Percentiles rank a stretch among this genome's conserved stretches.
Conservation (phyloP, 208 protist genomes). For the Crithidia bombi region DNA sequence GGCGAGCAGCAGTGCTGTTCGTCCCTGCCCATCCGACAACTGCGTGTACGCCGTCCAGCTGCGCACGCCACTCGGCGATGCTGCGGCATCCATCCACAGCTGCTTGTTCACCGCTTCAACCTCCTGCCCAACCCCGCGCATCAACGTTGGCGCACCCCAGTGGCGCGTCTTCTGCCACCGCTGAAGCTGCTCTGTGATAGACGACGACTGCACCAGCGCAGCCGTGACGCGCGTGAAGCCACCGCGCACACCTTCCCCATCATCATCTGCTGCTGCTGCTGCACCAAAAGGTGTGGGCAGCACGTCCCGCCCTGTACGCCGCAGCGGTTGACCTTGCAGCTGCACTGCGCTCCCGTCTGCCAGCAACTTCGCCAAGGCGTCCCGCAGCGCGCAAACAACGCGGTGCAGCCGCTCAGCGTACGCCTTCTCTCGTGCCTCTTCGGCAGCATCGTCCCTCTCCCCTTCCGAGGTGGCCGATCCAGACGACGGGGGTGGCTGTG, state of each 20-base stretch:
- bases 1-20: constrained; percentile 46
- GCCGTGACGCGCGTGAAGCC: constrained; percentile 2
- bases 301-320: constrained; percentile 9
- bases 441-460: constrained; percentile 5
- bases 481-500: not conserved
- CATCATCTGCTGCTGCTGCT: not conserved
- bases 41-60: constrained; percentile 32
- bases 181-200: constrained; percentile 39
- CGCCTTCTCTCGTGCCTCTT: not conserved
- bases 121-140: not conserved
- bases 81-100: not conserved
- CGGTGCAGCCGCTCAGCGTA: constrained; percentile 3
- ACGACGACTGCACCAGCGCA: constrained; percentile 25
- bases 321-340: constrained; percentile 20
- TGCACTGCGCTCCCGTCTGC: not conserved
- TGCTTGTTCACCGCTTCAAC: not conserved
- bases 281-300: constrained; percentile 13
- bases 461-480: not conserved
- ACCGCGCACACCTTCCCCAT: too few species aligned
- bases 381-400: constrained; percentile 19
- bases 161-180: constrained; percentile 35
- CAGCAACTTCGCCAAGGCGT: not conserved
- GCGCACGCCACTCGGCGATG: not conserved
- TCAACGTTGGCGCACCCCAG: constrained; percentile 26
- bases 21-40: constrained; percentile 38